Percentiles rank a stretch among this genome's conserved stretches.
Evolutionary conservation across 345 rosid genomes (phyloP).

Genomic region (Eucalyptus paniculata): DNA sequence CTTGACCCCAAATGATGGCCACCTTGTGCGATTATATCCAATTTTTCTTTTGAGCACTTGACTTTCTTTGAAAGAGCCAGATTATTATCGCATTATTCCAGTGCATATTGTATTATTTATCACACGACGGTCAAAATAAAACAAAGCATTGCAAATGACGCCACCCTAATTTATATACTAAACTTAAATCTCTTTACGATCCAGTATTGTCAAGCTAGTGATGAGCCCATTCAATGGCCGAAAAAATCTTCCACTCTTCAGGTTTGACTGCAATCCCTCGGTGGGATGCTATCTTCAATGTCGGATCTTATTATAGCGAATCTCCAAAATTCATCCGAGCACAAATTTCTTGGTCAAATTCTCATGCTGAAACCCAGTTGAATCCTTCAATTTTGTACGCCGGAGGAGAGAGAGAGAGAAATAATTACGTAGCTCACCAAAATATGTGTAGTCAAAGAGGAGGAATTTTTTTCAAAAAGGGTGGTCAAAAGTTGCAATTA

Average conservation of each 20-base stretch:
- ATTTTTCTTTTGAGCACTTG: neutral
- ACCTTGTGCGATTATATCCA: neutral
- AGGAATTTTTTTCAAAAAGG: neutral
- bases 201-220: neutral
- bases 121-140: neutral
- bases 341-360: neutral
- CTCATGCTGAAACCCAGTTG: neutral
- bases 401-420: neutral
- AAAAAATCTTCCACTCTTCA: neutral
- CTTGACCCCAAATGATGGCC: neutral
- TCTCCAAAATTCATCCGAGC: neutral
- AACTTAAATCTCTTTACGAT: neutral
- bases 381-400: neutral
- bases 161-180: neutral
- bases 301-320: neutral
- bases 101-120: neutral
- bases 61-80: neutral
- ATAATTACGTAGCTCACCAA: neutral
- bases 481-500: neutral
- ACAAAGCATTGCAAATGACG: neutral
- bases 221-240: neutral
- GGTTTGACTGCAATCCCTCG: neutral
- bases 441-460: neutral
- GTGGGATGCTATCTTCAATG: neutral
- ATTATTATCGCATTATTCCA: neutral